A percentile compares a stretch with the other conserved stretches of the same genome.
Conservation (phyloP, 73 alveolate genomes). For the Tetrahymena thermophila region DNA sequence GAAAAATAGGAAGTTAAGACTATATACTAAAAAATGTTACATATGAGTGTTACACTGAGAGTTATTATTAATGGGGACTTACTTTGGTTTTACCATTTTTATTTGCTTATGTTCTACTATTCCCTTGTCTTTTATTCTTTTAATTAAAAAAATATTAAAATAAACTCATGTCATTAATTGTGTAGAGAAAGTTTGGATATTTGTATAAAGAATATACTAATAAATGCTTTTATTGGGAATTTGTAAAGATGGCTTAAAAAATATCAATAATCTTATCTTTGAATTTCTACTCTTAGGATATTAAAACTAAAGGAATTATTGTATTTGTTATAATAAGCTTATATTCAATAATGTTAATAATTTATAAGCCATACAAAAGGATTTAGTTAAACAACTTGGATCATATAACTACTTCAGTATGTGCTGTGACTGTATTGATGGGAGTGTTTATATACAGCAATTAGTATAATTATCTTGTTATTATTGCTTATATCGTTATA, state of each 20-base stretch:
- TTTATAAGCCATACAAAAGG: too few relatives aligned
- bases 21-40: background rate
- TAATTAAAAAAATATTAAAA: background rate
- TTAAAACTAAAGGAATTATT: background rate
- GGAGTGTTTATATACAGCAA: too few relatives aligned
- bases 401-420: too few relatives aligned
- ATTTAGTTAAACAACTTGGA: too few relatives aligned
- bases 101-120: background rate
- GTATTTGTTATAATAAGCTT: too few relatives aligned
- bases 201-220: constrained; percentile 10
- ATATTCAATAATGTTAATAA: too few relatives aligned
- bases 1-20: background rate
- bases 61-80: background rate
- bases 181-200: constrained; percentile 4
- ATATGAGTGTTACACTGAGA: background rate
- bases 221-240: constrained; percentile 21
- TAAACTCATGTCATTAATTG: background rate
- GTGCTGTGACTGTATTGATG: too few relatives aligned
- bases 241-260: constrained; percentile 1
- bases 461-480: too few relatives aligned
- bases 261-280: background rate
- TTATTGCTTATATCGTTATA: too few relatives aligned
- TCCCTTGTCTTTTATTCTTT: background rate
- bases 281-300: background rate
- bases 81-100: constrained; percentile 20